These are phyloP conservation scores for Pythium sukuiense DNA, from an alignment of 352 stramenopile species.

Conservation along the genomic window DNA sequence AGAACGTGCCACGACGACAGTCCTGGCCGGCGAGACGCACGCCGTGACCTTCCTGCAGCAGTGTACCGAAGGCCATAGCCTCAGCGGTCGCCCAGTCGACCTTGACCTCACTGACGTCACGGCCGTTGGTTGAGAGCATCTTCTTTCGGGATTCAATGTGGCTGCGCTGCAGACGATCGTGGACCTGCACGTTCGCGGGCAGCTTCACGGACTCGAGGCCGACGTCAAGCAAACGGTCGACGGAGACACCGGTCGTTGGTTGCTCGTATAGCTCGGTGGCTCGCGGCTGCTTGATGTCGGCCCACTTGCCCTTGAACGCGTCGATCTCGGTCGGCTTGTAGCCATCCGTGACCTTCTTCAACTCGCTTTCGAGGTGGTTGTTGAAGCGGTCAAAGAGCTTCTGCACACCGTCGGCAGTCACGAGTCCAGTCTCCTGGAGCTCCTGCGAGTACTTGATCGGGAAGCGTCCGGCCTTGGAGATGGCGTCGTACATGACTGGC, in stretches of 20 bases:
- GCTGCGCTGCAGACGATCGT: constrained; percentile 77
- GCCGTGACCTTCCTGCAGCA: constrained; percentile 81
- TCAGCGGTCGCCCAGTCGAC: constrained; percentile 90
- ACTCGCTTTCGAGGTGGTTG: constrained; percentile 64
- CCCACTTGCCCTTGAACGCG: constrained; percentile 77
- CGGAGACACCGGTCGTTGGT: constrained; percentile 47
- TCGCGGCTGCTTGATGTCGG: constrained; percentile 47
- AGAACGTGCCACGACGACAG: constrained; percentile 88
- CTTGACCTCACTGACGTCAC: constrained; percentile 33
- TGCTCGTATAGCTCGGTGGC: constrained; percentile 57
- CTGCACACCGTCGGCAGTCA: constrained; percentile 55
- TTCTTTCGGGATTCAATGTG: constrained; percentile 76
- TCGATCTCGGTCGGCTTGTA: constrained; percentile 72
- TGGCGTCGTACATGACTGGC: constrained; percentile 83
- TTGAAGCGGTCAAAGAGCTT: constrained; percentile 60
- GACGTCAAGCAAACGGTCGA: constrained; percentile 59
- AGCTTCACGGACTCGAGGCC: constrained; percentile 66
- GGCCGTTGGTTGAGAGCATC: constrained; percentile 48
- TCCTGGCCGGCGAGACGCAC: constrained; percentile 88
- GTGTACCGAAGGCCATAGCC: constrained; percentile 84
- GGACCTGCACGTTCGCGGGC: constrained; percentile 50
- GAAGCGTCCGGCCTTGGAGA: constrained; percentile 65
- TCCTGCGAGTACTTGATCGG: constrained; percentile 71
- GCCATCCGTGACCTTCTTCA: constrained; percentile 49
- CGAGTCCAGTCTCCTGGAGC: constrained; percentile 53